These are phyloP conservation scores for Cyclanthera cordifolia DNA, from an alignment of 306 rosid species.

Conservation along the genomic window DNA sequence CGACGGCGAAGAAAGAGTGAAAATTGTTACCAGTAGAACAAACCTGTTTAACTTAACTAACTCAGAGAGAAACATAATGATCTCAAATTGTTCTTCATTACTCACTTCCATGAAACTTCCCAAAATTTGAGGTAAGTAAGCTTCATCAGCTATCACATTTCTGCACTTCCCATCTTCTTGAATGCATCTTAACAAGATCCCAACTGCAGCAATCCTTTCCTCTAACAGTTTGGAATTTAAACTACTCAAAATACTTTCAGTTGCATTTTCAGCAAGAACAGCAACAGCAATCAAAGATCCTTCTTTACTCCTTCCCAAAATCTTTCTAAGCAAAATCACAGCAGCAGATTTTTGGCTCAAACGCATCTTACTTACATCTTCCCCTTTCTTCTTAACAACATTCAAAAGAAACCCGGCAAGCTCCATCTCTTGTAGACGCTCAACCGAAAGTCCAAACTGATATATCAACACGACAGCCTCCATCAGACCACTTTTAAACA, in stretches of 20 bases:
- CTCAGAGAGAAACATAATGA: conserved; percentile 53
- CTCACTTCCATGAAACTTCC: conserved; percentile 45
- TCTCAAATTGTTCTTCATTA: conserved; percentile 52
- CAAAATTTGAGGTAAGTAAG: conserved; percentile 51
- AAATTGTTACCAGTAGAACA: not conserved
- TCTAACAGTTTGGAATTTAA: conserved; percentile 49
- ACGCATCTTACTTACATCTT: conserved; percentile 43
- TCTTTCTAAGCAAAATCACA: conserved; percentile 48
- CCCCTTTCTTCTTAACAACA: conserved; percentile 43
- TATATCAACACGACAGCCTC: conserved; percentile 75
- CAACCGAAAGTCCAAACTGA: conserved; percentile 39
- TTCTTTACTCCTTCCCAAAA: conserved; percentile 43
- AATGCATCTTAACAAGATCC: conserved; percentile 63
- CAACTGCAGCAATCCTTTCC: conserved; percentile 68
- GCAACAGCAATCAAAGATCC: conserved; percentile 33
- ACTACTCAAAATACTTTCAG: conserved; percentile 38
- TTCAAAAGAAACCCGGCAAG: conserved; percentile 38
- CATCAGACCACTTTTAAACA: conserved; percentile 59
- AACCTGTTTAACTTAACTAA: conserved; percentile 70
- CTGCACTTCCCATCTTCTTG: conserved; percentile 70
- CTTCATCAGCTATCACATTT: conserved; percentile 55
- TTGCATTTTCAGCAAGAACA: conserved; percentile 32
- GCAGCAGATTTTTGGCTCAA: conserved; percentile 62
- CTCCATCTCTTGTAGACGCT: conserved; percentile 40
- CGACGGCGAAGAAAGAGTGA: conserved; percentile 23